Evolutionary conservation across 225 moss, liverwort and hornwort species (phyloP).

Genomic region (Straminergon stramineum): DNA sequence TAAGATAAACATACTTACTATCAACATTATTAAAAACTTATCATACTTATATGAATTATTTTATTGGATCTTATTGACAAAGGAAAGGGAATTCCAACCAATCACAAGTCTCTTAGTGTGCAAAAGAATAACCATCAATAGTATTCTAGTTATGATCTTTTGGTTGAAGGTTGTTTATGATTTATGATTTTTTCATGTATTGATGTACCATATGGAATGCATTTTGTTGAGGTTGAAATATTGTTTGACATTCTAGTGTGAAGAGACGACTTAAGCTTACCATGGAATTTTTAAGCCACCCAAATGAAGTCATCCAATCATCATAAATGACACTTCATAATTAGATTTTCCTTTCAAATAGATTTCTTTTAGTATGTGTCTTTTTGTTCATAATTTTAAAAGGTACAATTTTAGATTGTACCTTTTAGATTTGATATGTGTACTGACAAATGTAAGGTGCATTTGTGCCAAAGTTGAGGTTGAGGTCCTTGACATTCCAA

Average conservation of each 20-base stretch:
- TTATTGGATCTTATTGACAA: background rate
- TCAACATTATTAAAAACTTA: background rate
- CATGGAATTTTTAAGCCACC: background rate
- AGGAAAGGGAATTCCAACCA: background rate
- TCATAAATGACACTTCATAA: background rate
- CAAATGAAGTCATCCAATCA: background rate
- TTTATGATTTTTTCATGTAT: background rate
- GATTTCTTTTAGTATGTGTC: background rate
- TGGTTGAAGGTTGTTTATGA: background rate
- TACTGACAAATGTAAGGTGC: background rate
- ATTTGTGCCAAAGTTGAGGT: background rate
- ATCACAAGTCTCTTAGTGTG: background rate
- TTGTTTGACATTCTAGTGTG: background rate
- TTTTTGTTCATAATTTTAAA: background rate
- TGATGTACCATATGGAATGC: background rate
- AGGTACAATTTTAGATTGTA: too few species aligned
- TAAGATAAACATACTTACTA: fast-evolving
- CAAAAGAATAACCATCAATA: fast-evolving
- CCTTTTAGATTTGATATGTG: background rate
- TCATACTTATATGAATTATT: background rate
- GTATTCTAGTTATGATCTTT: background rate
- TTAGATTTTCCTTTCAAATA: background rate
- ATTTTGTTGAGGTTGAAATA: background rate
- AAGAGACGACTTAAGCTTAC: background rate
- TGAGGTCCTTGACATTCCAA: background rate